Evolutionary conservation across 2,329 filamentous ascomycete genomes (phyloP).

Genomic region (Ascochyta pisi): DNA sequence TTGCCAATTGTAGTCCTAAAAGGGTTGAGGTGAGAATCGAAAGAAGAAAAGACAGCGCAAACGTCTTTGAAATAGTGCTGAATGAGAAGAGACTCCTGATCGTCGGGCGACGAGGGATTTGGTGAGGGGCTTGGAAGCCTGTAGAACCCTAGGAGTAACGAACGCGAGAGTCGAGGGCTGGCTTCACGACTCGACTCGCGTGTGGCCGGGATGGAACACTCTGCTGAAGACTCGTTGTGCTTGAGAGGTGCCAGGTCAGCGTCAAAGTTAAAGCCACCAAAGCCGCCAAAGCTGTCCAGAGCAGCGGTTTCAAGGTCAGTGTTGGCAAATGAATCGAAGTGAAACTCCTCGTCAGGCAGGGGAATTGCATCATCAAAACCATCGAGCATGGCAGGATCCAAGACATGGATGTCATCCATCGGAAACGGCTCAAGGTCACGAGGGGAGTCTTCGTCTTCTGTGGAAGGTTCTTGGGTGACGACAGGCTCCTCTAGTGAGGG

Average conservation of each 20-base stretch:
- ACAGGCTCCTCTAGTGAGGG: constrained; percentile 29
- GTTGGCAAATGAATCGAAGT: constrained; percentile 35
- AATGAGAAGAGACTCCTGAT: constrained; percentile 63
- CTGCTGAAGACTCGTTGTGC: constrained; percentile 25
- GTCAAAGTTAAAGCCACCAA: constrained; percentile 31
- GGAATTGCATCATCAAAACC: constrained; percentile 30
- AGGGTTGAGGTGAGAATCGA: constrained; percentile 67
- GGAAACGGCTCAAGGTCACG: constrained; percentile 34
- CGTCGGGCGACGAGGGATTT: constrained; percentile 46
- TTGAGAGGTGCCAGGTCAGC: constrained; percentile 26
- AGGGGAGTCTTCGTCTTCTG: constrained; percentile 36
- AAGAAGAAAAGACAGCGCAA: constrained; percentile 68
- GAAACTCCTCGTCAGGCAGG: constrained; percentile 32
- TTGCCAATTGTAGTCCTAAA: constrained; percentile 65
- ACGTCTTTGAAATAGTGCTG: constrained; percentile 71
- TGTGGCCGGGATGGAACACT: constrained; percentile 20
- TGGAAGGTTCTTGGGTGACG: constrained; percentile 30
- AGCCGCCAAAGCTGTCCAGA: constrained; percentile 13
- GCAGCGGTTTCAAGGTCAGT: constrained; percentile 34
- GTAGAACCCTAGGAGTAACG: constrained; percentile 50
- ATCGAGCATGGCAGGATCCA: constrained; percentile 38
- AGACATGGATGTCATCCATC: constrained; percentile 32
- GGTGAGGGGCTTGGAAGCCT: constrained; percentile 46
- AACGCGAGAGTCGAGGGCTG: constrained; percentile 43
- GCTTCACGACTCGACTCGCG: constrained; percentile 27